A percentile compares a stretch with the other conserved stretches of the same genome.
phyloP scores from a whole-genome alignment of 768 basidiomycete genomes.

The Leccinum barrowsii region DNA sequence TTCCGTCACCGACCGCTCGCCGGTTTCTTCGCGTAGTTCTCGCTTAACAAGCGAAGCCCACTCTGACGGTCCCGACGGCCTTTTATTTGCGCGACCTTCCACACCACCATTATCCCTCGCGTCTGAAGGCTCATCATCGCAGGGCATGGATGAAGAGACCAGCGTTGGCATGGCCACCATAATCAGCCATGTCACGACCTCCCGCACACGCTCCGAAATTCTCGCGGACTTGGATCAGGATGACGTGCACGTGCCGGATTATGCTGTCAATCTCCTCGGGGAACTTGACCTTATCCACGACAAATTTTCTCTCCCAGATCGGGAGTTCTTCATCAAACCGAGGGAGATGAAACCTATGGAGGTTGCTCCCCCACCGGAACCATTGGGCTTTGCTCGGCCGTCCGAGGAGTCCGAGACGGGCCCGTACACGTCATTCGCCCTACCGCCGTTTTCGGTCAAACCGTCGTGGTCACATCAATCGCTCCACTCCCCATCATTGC shows the following conservation, averaged over 20 bases:
- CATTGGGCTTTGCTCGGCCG: conserved; percentile 15
- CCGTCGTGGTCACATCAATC: conserved; percentile 19
- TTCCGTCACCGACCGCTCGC: conserved; percentile 17
- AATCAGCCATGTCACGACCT: conserved; percentile 27
- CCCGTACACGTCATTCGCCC: conserved; percentile 31
- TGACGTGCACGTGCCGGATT: conserved; percentile 39
- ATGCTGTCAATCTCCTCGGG: conserved; percentile 43
- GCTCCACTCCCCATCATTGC: conserved; percentile 16
- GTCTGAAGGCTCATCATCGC: conserved; percentile 22
- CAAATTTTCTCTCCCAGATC: conserved; percentile 31
- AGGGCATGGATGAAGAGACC: conserved; percentile 15
- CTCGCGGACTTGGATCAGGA: conserved; percentile 33
- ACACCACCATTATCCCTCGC: conserved; percentile 30
- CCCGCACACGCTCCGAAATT: conserved; percentile 37
- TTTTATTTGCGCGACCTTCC: conserved; percentile 24
- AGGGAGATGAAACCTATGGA: conserved; percentile 30
- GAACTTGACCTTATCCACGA: conserved; percentile 39
- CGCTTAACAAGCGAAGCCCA: conserved; percentile 19
- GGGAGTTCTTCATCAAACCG: conserved; percentile 27
- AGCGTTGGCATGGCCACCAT: conserved; percentile 35
- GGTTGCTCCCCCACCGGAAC: conserved; percentile 25
- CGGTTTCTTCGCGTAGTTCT: conserved; percentile 18
- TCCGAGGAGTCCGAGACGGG: conserved; percentile 34
- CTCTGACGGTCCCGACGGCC: conserved; percentile 22
- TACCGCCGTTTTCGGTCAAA: conserved; percentile 25